Evolutionary conservation across 169 alveolate species (phyloP), one percentile per base, ranked within the genome.

Genomic region (Cryptosporidium canis): DNA sequence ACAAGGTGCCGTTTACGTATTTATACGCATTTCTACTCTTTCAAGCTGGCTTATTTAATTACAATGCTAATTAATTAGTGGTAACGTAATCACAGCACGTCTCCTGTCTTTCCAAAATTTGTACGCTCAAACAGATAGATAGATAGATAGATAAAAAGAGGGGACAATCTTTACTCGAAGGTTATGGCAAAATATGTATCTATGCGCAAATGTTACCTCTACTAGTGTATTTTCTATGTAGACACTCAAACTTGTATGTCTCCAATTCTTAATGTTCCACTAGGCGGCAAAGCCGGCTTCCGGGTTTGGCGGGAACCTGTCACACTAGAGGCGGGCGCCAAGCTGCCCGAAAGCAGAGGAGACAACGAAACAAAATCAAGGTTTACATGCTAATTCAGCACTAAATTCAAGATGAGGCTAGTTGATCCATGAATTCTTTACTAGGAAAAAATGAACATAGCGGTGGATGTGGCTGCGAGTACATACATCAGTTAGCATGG

Each of bases 341-440:
- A 6, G 11, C 24, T 11, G 16, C 35, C 2, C 8, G 3, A 45
- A 21, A 45, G 55, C n/a, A 45, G 55, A 7, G 8, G 8, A 7
- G 55, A 45, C 9, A 14, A 51, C 63, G 24, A 12, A 51, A 16
- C 63, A 51, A 51, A 51, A 51, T 51, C 24, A 51, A 51, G 58
- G 8, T 51, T 33, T 51, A 51, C 63, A 51, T 51, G 63, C 63
- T 51, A 51, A 51, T 51, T 51, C 63, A 51, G 63, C 63, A 51
- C 63, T 51, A 51, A 51, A 51, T 51, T 21, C 27, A 16, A 41
- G 11, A 9, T 41, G 48, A 33, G 24, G 63, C 35, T n/a, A n/a
- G n/a, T n/a, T n/a, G n/a, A n/a, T n/a, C n/a, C n/a, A n/a, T n/a
- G n/a, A n/a, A n/a, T n/a, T n/a, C n/a, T 51, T 51, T 51, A 18